phyloP scores from a whole-genome alignment of 108 stramenopile genomes.

The Pseudonitzschia pungens region DNA sequence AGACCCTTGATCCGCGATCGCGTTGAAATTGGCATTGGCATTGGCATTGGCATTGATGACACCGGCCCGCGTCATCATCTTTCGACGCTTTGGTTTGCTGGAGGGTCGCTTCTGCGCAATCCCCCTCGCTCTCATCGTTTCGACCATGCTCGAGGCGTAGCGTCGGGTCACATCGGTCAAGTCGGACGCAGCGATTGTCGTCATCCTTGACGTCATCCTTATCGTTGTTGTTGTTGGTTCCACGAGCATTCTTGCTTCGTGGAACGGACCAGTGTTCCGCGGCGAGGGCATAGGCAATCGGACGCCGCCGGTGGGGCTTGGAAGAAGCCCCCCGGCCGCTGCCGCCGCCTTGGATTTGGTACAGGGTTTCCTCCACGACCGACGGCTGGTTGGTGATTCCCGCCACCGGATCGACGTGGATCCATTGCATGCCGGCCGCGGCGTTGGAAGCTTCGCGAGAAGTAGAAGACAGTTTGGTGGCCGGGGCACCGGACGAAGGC shows the following conservation, averaged over 20 bases:
- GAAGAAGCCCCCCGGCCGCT: too few relatives aligned
- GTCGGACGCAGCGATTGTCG: slow-evolving; percentile 15
- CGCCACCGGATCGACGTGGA: slow-evolving; percentile 28
- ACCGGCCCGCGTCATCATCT: not conserved
- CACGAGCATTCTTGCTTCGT: too few relatives aligned
- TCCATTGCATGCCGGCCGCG: slow-evolving; percentile 20
- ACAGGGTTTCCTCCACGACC: slow-evolving; percentile 42
- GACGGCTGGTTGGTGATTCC: slow-evolving; percentile 47
- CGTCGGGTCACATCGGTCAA: slow-evolving; percentile 87
- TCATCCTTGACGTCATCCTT: not conserved
- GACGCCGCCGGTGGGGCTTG: too few relatives aligned
- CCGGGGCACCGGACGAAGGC: too few relatives aligned
- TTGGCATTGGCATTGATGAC: too few relatives aligned
- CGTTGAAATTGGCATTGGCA: not conserved
- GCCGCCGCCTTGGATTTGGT: too few relatives aligned
- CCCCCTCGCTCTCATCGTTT: slow-evolving; percentile 63
- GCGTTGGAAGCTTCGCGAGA: not conserved
- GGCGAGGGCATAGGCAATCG: slow-evolving; percentile 67
- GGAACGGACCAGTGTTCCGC: slow-evolving; percentile 48
- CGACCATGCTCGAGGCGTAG: slow-evolving; percentile 73
- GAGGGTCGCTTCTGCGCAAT: slow-evolving; percentile 22
- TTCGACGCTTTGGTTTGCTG: slow-evolving; percentile 12
- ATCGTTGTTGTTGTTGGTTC: not conserved
- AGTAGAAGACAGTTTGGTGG: too few relatives aligned
- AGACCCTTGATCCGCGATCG: not conserved